Evolutionary conservation across 352 stramenopile species (phyloP).

Genomic region (Globisporangium mamillatum): DNA sequence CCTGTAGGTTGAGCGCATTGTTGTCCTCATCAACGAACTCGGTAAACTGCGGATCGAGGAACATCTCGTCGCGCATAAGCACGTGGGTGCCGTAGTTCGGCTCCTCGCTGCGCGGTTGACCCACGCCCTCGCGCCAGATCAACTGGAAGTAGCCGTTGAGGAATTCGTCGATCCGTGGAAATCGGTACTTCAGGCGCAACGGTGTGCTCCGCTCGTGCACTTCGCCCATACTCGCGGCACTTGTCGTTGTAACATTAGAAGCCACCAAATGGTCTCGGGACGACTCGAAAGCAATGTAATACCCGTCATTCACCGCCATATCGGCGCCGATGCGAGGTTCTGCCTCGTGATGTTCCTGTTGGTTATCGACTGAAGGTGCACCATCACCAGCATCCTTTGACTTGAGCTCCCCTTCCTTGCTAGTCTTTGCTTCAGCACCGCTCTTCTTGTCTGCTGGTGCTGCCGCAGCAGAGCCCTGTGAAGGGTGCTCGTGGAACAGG

Average conservation of each 20-base stretch:
- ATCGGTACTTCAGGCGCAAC: constrained; percentile 43
- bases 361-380: not conserved
- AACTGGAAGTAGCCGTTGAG: constrained; percentile 65
- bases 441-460: not conserved
- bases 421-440: not conserved
- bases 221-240: constrained; percentile 23
- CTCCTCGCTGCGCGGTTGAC: constrained; percentile 49
- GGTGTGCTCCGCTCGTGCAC: constrained; percentile 38
- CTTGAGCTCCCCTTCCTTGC: not conserved
- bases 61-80: constrained; percentile 41
- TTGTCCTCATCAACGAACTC: not conserved
- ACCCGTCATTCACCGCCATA: constrained; percentile 14
- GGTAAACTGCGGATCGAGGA: constrained; percentile 26
- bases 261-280: constrained; percentile 36
- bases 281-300: constrained; percentile 43
- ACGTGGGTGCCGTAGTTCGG: constrained; percentile 46
- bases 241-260: constrained; percentile 7
- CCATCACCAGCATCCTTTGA: not conserved
- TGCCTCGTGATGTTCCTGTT: constrained; percentile 4
- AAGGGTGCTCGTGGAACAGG: constrained; percentile 14
- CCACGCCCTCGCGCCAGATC: constrained; percentile 42
- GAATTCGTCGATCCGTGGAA: constrained; percentile 39
- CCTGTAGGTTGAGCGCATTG: constrained; percentile 9
- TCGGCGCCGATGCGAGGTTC: constrained; percentile 5
- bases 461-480: not conserved